Evolutionary conservation across 352 stramenopile genomes (phyloP).

Genomic region (Pythium utonaiense): DNA sequence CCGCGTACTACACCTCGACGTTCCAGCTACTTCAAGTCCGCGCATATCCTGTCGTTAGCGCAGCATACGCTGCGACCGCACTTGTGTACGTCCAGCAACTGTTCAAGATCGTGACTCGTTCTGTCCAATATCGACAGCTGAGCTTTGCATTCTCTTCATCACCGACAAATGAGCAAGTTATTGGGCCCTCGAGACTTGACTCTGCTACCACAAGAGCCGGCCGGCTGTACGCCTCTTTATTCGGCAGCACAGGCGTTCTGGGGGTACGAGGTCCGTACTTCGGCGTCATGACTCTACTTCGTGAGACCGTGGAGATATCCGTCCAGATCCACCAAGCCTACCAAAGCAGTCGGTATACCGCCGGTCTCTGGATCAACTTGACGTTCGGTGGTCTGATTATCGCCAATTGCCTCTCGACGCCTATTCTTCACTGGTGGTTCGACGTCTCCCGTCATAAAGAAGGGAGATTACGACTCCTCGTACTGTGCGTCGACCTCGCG

Average conservation of each 20-base stretch:
- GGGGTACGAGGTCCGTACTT: conserved; percentile 9
- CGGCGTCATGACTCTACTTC: conserved; percentile 1
- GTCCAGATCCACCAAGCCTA: conserved; percentile 8
- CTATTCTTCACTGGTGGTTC: conserved; percentile 4
- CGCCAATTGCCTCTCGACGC: conserved; percentile 13
- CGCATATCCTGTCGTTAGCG: neutral
- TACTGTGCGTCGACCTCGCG: neutral
- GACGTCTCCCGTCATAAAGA: too few species aligned
- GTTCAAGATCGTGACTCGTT: neutral
- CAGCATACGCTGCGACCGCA: neutral
- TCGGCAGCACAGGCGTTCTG: neutral
- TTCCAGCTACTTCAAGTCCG: neutral
- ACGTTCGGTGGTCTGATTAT: conserved; percentile 13
- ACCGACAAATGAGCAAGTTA: neutral
- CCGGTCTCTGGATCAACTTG: conserved; percentile 9
- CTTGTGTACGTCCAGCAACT: neutral
- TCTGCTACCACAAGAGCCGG: neutral
- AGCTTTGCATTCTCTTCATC: neutral
- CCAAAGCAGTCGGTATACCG: conserved; percentile 3
- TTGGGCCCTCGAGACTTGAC: neutral
- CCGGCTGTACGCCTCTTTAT: neutral
- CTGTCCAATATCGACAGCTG: neutral
- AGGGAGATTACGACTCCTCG: neutral
- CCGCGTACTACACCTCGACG: conserved; percentile 5
- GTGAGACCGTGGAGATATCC: conserved; percentile 1